These are phyloP conservation scores for Cladophialophora chaetospira DNA, from an alignment of 2,329 filamentous ascomycete species.

Conservation along the genomic window DNA sequence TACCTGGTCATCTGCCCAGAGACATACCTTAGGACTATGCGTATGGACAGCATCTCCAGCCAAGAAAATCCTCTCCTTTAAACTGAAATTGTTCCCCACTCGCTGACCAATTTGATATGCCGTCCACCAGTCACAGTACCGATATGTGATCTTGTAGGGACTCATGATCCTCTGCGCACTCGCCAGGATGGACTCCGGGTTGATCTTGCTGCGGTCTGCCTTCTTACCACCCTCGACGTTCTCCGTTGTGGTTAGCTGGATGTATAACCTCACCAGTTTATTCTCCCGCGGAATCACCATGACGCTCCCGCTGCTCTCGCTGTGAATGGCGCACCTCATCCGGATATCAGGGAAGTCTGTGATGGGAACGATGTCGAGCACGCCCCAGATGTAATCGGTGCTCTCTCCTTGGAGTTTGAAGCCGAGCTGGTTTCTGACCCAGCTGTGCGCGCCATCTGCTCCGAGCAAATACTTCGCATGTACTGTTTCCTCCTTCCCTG, in stretches of 20 bases:
- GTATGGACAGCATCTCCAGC: slow-evolving; percentile 67
- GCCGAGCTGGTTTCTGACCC: slow-evolving; percentile 62
- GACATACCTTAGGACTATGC: slow-evolving; percentile 36
- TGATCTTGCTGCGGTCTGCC: slow-evolving; percentile 62
- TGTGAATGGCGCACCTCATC: slow-evolving; percentile 60
- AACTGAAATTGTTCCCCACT: slow-evolving; percentile 60
- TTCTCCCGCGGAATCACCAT: slow-evolving; percentile 68
- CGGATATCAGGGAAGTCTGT: slow-evolving; percentile 64
- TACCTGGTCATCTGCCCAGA: not conserved
- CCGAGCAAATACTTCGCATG: slow-evolving; percentile 57
- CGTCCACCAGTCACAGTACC: slow-evolving; percentile 68
- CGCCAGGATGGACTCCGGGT: slow-evolving; percentile 62
- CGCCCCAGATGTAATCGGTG: slow-evolving; percentile 49
- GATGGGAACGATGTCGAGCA: slow-evolving; percentile 55
- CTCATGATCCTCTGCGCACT: slow-evolving; percentile 65
- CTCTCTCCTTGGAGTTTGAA: slow-evolving; percentile 60
- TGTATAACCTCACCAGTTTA: slow-evolving; percentile 58
- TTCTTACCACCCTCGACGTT: slow-evolving; percentile 35
- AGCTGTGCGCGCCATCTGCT: slow-evolving; percentile 69
- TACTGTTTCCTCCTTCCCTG: slow-evolving; percentile 18
- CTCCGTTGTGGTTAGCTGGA: slow-evolving; percentile 29
- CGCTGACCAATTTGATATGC: slow-evolving; percentile 70
- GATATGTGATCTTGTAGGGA: slow-evolving; percentile 67
- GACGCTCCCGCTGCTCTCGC: slow-evolving; percentile 57
- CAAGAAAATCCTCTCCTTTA: slow-evolving; percentile 64